These are phyloP conservation scores for Isatis tinctoria DNA, from an alignment of 345 rosid genomes.

Conservation along the genomic window DNA sequence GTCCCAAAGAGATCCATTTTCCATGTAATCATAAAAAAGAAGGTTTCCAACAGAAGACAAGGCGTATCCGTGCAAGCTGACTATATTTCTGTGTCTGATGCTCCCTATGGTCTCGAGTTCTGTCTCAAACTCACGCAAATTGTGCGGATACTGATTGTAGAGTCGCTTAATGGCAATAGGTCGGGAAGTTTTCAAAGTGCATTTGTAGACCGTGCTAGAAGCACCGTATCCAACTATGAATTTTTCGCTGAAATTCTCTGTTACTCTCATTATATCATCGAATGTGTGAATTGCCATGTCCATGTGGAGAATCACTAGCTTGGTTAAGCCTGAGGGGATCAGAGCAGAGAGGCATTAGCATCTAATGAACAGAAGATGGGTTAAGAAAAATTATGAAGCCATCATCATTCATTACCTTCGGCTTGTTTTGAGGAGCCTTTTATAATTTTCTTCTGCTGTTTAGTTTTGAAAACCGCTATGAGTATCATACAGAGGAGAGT, in stretches of 20 bases:
- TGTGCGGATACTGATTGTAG: slow-evolving; percentile 56
- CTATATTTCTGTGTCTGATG: slow-evolving; percentile 85
- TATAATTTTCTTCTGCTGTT: slow-evolving; percentile 37
- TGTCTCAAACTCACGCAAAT: slow-evolving; percentile 77
- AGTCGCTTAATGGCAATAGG: slow-evolving; percentile 91
- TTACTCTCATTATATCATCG: slow-evolving; percentile 80
- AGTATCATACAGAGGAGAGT: slow-evolving; percentile 45
- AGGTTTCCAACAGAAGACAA: slow-evolving; percentile 74
- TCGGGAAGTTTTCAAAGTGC: slow-evolving; percentile 71
- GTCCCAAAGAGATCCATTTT: slow-evolving; percentile 95
- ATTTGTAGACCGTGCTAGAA: slow-evolving; percentile 86
- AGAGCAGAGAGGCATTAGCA: neutral
- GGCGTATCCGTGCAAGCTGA: slow-evolving; percentile 89
- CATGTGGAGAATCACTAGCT: slow-evolving; percentile 92
- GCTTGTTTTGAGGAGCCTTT: slow-evolving; percentile 30
- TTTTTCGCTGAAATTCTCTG: slow-evolving; percentile 81
- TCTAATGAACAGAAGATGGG: neutral
- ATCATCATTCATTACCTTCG: slow-evolving; percentile 37
- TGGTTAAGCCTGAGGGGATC: slow-evolving; percentile 53
- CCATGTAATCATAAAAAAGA: slow-evolving; percentile 95
- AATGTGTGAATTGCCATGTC: slow-evolving; percentile 88
- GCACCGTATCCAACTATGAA: slow-evolving; percentile 82
- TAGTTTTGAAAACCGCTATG: slow-evolving; percentile 57
- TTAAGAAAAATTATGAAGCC: neutral
- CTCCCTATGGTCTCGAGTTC: slow-evolving; percentile 93